Evolutionary conservation across 805 yeast species (phyloP).

Genomic region (Sungouiozyma intestinalis): DNA sequence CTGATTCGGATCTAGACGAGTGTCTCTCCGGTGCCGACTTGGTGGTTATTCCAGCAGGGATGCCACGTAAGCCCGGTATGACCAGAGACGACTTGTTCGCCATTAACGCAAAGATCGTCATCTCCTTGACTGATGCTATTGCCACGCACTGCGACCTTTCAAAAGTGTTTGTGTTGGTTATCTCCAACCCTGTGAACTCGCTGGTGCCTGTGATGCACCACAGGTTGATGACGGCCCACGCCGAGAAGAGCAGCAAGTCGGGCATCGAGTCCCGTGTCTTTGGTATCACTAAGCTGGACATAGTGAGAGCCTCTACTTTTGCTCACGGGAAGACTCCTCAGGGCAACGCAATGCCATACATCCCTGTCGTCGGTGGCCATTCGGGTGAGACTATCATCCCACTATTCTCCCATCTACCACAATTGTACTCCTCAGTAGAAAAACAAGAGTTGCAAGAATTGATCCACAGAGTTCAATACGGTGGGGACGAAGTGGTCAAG

Average conservation of each 20-base stretch:
- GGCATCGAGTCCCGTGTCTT: constrained; percentile 61
- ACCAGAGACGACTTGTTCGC: constrained; percentile 82
- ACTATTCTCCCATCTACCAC: constrained; percentile 41
- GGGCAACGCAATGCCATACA: constrained; percentile 31
- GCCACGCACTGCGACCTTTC: constrained; percentile 52
- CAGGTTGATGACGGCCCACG: constrained; percentile 46
- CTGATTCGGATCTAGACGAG: not conserved
- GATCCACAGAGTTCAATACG: constrained; percentile 85
- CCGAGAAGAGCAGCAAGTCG: constrained; percentile 30
- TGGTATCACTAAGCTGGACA: constrained; percentile 85
- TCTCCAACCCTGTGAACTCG: constrained; percentile 90
- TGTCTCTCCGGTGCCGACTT: not conserved
- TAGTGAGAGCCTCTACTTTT: constrained; percentile 74
- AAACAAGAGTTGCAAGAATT: constrained; percentile 41
- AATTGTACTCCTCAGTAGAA: constrained; percentile 12
- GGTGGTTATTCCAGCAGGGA: constrained; percentile 62
- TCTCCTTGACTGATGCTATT: constrained; percentile 61
- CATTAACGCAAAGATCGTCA: constrained; percentile 74
- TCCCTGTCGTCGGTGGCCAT: constrained; percentile 89
- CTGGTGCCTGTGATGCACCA: constrained; percentile 85
- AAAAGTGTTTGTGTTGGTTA: constrained; percentile 66
- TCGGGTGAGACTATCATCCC: constrained; percentile 94
- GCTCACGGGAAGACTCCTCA: constrained; percentile 33
- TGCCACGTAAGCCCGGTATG: constrained; percentile 93
- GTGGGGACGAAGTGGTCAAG: constrained; percentile 93